Conservation (phyloP, 2,329 filamentous ascomycete genomes). For the Moelleriella libera region DNA sequence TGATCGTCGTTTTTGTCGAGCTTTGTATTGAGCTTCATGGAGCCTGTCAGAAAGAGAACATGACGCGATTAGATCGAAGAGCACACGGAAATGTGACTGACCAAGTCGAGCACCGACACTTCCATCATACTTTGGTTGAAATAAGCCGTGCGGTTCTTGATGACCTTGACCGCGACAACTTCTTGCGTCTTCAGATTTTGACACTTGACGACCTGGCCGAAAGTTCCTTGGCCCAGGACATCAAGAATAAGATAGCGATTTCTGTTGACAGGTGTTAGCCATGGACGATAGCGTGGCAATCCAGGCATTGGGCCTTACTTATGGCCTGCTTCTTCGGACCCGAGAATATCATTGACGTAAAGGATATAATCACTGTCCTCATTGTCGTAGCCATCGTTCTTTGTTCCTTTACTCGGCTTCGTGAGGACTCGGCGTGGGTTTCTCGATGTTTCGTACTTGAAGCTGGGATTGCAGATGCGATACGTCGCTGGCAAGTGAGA, state of each 20-base stretch:
- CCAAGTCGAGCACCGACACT: constrained; percentile 89
- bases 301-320: constrained; percentile 46
- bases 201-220: constrained; percentile 97
- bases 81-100: constrained; percentile 24
- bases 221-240: constrained; percentile 92
- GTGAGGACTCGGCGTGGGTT: constrained; percentile 92
- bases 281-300: neutral
- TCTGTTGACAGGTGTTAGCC: constrained; percentile 23
- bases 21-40: constrained; percentile 73
- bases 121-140: constrained; percentile 99
- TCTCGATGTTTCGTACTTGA: constrained; percentile 97
- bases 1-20: constrained; percentile 99
- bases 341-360: constrained; percentile 96
- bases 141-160: constrained; percentile 97
- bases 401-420: constrained; percentile 94
- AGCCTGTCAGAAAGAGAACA: constrained; percentile 10
- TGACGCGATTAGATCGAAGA: neutral
- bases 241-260: constrained; percentile 96
- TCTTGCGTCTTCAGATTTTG: constrained; percentile 98
- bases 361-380: constrained; percentile 99
- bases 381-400: constrained; percentile 98
- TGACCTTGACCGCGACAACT: constrained; percentile 96
- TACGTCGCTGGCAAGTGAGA: constrained; percentile 89
- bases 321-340: constrained; percentile 94
- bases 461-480: constrained; percentile 92